These are phyloP conservation scores for Cephalotrichum gorgonifer DNA, from an alignment of 2,329 filamentous ascomycete genomes.

Conservation along the genomic window DNA sequence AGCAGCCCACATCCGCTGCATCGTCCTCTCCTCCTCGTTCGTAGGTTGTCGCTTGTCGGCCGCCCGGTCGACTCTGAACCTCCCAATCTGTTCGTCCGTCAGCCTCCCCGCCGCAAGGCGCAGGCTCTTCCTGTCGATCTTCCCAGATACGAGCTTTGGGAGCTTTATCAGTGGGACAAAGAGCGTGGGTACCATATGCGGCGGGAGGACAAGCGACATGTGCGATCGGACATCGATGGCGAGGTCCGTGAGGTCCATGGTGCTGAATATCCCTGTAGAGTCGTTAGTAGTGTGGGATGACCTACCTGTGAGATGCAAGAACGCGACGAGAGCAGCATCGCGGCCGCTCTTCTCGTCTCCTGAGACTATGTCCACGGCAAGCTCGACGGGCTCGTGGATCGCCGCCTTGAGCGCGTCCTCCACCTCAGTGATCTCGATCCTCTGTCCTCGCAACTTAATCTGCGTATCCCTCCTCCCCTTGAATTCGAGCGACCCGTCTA, in stretches of 20 bases:
- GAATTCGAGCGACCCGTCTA: conserved; percentile 26
- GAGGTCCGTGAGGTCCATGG: not conserved
- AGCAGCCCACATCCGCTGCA: conserved; percentile 37
- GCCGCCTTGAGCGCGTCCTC: conserved; percentile 19
- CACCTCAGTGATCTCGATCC: conserved; percentile 30
- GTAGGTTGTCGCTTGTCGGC: conserved; percentile 7
- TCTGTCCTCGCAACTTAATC: conserved; percentile 18
- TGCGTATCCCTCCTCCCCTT: conserved; percentile 30
- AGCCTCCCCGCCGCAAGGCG: conserved; percentile 29
- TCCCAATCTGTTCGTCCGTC: conserved; percentile 22
- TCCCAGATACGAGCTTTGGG: conserved; percentile 11
- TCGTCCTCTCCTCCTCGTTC: conserved; percentile 23
- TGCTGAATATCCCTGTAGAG: not conserved
- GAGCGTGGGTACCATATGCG: conserved; percentile 13
- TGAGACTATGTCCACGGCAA: conserved; percentile 36
- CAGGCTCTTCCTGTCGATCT: conserved; percentile 8
- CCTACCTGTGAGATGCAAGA: conserved; percentile 15
- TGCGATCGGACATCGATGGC: not conserved
- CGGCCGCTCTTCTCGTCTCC: conserved; percentile 19
- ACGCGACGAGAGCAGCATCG: conserved; percentile 33
- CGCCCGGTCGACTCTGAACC: conserved; percentile 17
- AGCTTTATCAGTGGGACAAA: conserved; percentile 8
- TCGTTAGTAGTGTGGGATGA: not conserved
- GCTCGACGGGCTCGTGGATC: conserved; percentile 25
- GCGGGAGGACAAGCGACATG: conserved; percentile 5